A percentile compares a stretch with the other conserved stretches of the same genome.
Conservation (phyloP, 495 filamentous ascomycete genomes). For the Aspergillus mulundensis region DNA sequence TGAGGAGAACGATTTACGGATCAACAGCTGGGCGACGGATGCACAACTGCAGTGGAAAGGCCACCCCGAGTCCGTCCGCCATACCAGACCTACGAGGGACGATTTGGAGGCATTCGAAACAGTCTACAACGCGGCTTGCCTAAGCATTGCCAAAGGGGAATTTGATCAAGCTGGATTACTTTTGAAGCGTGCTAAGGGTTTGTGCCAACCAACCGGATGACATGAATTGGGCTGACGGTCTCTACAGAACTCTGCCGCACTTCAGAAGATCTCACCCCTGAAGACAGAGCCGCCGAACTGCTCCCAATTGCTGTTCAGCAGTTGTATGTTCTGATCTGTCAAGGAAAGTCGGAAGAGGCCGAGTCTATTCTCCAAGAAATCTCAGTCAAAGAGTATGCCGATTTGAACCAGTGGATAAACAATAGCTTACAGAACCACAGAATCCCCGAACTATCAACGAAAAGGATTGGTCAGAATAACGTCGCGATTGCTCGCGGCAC, state of each 20-base stretch:
- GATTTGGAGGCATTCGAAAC: slow-evolving; percentile 91
- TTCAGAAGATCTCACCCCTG: slow-evolving; percentile 74
- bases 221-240: slow-evolving; percentile 13
- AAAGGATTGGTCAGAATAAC: slow-evolving; percentile 77
- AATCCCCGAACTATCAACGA: slow-evolving; percentile 73
- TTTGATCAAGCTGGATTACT: slow-evolving; percentile 70
- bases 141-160: slow-evolving; percentile 75
- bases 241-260: slow-evolving; percentile 73
- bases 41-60: slow-evolving; percentile 87
- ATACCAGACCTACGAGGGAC: slow-evolving; percentile 60
- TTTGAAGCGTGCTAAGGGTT: slow-evolving; percentile 74
- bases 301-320: slow-evolving; percentile 85
- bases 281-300: slow-evolving; percentile 78
- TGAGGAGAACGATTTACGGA: slow-evolving; percentile 81
- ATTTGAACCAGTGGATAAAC: not conserved
- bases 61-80: slow-evolving; percentile 46
- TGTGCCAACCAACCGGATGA: slow-evolving; percentile 8
- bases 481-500: slow-evolving; percentile 54
- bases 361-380: slow-evolving; percentile 62
- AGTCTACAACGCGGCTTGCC: slow-evolving; percentile 87
- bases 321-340: slow-evolving; percentile 67
- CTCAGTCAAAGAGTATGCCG: slow-evolving; percentile 54
- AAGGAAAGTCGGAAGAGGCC: slow-evolving; percentile 73
- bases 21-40: slow-evolving; percentile 76
- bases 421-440: slow-evolving; percentile 40